Percentiles rank a stretch among this genome's conserved stretches.
Conservation (phyloP, 1,284 basidiomycete genomes). For the Ustilago bromivora region DNA sequence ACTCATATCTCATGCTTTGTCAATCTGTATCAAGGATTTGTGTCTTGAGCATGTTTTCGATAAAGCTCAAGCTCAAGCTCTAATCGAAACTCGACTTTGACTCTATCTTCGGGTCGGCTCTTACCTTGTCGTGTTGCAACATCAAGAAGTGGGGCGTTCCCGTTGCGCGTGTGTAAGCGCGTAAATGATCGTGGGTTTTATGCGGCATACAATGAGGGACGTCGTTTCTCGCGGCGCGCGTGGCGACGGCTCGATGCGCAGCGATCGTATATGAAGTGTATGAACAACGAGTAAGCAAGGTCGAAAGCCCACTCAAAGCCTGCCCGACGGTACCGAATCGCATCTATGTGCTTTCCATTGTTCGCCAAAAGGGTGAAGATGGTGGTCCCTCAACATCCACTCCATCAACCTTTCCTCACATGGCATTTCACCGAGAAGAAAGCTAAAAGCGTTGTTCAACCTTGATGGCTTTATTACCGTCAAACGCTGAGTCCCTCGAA, state of each 20-base stretch:
- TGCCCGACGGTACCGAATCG: background rate
- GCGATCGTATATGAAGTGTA: background rate
- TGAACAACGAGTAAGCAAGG: background rate
- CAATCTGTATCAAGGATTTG: background rate
- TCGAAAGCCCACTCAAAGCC: conserved; percentile 1
- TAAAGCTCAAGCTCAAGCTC: background rate
- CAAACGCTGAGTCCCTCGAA: background rate
- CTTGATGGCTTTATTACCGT: background rate
- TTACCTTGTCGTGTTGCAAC: background rate
- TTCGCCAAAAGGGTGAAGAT: background rate
- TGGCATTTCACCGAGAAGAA: background rate
- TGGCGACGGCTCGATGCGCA: background rate
- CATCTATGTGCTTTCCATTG: background rate
- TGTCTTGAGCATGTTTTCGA: background rate
- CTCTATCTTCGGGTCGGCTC: background rate
- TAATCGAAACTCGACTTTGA: background rate
- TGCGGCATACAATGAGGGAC: conserved; percentile 5
- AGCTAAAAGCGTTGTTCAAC: background rate
- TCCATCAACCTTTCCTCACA: background rate
- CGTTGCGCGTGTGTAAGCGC: conserved; percentile 3
- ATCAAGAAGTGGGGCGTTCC: background rate
- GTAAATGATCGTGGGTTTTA: conserved; percentile 3
- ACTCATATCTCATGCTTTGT: background rate
- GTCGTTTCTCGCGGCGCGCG: background rate
- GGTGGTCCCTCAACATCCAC: background rate